phyloP scores from a whole-genome alignment of 78 protist genomes.

The Salpingoeca rosetta region DNA sequence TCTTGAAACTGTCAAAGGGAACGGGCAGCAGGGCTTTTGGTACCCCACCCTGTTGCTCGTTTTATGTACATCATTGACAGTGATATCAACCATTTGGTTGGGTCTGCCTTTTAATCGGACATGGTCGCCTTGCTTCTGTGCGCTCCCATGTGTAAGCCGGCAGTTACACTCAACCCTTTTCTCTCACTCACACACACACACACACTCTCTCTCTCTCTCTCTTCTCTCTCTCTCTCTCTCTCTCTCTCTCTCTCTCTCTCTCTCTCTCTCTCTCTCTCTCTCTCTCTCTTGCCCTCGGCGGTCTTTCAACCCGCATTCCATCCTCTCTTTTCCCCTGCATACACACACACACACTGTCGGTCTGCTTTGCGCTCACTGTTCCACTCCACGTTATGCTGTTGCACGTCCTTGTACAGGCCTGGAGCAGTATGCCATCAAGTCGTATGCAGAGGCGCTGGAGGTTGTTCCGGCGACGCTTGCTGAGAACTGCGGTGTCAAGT shows the following conservation, averaged over 20 bases:
- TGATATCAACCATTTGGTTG: too few relatives aligned
- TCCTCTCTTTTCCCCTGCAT: background rate
- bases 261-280: background rate
- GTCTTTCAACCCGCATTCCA: background rate
- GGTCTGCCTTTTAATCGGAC: too few relatives aligned
- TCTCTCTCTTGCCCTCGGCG: too few relatives aligned
- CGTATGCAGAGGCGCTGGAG: slow-evolving; percentile 85
- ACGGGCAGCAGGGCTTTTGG: too few relatives aligned
- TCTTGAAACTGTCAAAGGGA: too few relatives aligned
- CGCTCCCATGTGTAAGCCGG: too few relatives aligned
- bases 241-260: slow-evolving; percentile 8
- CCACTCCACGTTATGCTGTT: too few relatives aligned
- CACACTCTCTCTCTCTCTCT: background rate
- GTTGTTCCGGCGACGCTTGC: slow-evolving; percentile 93
- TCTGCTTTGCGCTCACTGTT: background rate
- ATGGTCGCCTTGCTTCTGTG: too few relatives aligned
- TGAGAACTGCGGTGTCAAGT: slow-evolving; percentile 82
- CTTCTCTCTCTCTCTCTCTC: slow-evolving; percentile 17
- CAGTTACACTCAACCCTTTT: too few relatives aligned
- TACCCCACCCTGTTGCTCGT: too few relatives aligned
- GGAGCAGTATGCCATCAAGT: slow-evolving; percentile 89
- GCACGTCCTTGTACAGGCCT: too few relatives aligned
- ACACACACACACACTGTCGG: background rate
- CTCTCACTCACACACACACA: background rate
- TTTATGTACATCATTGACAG: too few relatives aligned